Evolutionary conservation across 2,329 filamentous ascomycete species (phyloP).

Genomic region (Whalleya microplaca): DNA sequence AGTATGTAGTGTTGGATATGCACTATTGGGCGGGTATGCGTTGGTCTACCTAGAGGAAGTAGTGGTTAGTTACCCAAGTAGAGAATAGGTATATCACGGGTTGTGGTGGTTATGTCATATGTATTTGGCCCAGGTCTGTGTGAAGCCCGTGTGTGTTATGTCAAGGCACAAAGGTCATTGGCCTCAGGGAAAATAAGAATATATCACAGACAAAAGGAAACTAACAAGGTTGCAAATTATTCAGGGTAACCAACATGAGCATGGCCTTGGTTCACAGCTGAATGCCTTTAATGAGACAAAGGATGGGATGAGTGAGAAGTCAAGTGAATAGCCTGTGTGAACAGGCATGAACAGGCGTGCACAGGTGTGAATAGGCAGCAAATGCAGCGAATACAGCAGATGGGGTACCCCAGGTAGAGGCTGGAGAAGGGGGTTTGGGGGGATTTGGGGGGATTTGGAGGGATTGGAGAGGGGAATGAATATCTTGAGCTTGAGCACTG

Average conservation of each 20-base stretch:
- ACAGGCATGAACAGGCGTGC: slow-evolving; percentile 14
- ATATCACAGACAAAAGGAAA: not conserved
- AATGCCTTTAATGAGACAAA: slow-evolving; percentile 1
- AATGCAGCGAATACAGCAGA: too few relatives aligned
- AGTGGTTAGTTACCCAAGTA: too few relatives aligned
- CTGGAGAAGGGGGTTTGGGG: not conserved
- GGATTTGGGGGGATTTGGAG: not conserved
- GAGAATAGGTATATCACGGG: too few relatives aligned
- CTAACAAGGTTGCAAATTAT: not conserved
- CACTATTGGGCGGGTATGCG: slow-evolving; percentile 17
- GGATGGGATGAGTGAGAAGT: not conserved
- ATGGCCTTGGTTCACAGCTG: slow-evolving; percentile 2
- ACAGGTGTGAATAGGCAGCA: slow-evolving; percentile 1
- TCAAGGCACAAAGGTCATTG: not conserved
- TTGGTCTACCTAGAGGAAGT: too few relatives aligned
- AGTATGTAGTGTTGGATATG: slow-evolving; percentile 15
- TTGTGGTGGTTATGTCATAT: slow-evolving; percentile 1
- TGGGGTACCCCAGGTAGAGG: slow-evolving; percentile 11
- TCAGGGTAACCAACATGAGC: slow-evolving; percentile 1
- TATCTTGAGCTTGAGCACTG: not conserved
- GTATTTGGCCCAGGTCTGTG: too few relatives aligned
- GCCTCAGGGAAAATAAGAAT: not conserved
- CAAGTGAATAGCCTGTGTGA: slow-evolving; percentile 14
- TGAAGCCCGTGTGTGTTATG: not conserved
- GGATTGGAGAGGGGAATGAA: not conserved